A percentile compares a stretch with the other conserved stretches of the same genome.
phyloP scores from a whole-genome alignment of 192 early-diverging fungal genomes.

The Kickxella alabastrina region DNA sequence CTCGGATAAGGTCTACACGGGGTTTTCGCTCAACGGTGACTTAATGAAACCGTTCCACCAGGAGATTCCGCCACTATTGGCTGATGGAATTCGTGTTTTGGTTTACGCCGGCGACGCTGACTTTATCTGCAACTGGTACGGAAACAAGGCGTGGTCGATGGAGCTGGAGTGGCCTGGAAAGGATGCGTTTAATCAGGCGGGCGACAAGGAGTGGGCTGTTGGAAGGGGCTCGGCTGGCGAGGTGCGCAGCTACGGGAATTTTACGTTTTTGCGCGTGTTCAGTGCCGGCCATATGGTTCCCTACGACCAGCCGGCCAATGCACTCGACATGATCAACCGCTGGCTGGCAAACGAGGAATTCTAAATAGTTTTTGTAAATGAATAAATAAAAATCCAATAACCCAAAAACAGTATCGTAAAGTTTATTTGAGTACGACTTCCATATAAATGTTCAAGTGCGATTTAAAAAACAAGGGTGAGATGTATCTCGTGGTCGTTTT shows the following conservation, averaged over 20 bases:
- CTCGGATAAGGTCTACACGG: slow-evolving; percentile 68
- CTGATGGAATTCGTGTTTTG: slow-evolving; percentile 69
- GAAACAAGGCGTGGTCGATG: slow-evolving; percentile 78
- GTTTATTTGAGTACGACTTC: too few species aligned
- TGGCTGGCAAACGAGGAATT: slow-evolving; percentile 56
- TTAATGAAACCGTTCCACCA: slow-evolving; percentile 70
- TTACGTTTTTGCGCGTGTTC: slow-evolving; percentile 80
- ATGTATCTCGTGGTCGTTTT: neutral
- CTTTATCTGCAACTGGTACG: slow-evolving; percentile 81
- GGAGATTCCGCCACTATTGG: slow-evolving; percentile 62
- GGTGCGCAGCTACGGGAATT: slow-evolving; percentile 59
- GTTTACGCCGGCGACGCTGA: slow-evolving; percentile 89
- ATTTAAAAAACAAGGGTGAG: neutral
- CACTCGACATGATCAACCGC: slow-evolving; percentile 75
- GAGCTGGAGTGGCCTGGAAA: slow-evolving; percentile 77
- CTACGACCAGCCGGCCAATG: slow-evolving; percentile 77
- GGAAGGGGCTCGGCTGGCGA: slow-evolving; percentile 54
- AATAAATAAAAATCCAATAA: too few species aligned
- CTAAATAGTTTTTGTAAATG: neutral
- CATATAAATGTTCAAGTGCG: neutral
- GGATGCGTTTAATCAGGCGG: slow-evolving; percentile 62
- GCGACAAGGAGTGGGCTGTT: slow-evolving; percentile 69
- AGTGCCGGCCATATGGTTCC: slow-evolving; percentile 88
- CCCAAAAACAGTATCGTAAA: too few species aligned
- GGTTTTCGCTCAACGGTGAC: slow-evolving; percentile 79